Percentiles rank a stretch among this genome's conserved stretches.
phyloP scores from a whole-genome alignment of 179 eudicot genomes.

The Gypsophila paniculata region DNA sequence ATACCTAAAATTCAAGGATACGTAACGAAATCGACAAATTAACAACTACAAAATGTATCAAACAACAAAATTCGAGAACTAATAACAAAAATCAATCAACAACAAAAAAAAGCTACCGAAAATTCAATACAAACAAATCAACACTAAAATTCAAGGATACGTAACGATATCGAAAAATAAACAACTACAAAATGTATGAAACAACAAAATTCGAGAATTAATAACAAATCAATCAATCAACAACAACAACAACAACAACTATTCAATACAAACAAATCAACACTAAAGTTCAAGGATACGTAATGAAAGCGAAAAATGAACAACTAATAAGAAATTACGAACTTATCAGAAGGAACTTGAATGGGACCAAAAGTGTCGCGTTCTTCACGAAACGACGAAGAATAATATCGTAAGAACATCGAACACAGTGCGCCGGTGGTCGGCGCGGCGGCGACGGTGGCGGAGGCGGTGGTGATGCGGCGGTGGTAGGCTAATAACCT shows the following conservation, averaged over 20 bases:
- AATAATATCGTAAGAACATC: conserved; percentile 37
- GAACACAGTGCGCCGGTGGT: conserved; percentile 29
- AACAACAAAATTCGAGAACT: neutral
- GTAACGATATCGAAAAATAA: too few species aligned
- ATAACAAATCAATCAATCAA: neutral
- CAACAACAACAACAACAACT: too few species aligned
- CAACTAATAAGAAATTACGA: too few species aligned
- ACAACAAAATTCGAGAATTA: too few species aligned
- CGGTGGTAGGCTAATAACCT: conserved; percentile 1
- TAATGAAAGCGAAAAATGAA: neutral
- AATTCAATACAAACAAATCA: too few species aligned
- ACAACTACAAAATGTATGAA: too few species aligned
- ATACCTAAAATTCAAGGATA: too few species aligned
- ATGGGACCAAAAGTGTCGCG: conserved; percentile 84
- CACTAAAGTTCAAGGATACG: too few species aligned
- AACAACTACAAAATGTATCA: neutral
- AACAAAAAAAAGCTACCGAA: too few species aligned
- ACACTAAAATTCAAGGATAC: too few species aligned
- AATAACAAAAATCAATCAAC: too few species aligned
- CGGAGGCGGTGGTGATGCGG: conserved; percentile 8
- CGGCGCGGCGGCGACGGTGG: conserved; percentile 3
- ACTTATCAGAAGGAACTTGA: conserved; percentile 77
- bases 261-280: neutral
- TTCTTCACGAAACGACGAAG: conserved; percentile 68
- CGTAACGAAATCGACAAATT: neutral